These are phyloP conservation scores for Chaetoceros tenuissimus DNA, from an alignment of 108 stramenopile genomes.

Conservation along the genomic window DNA sequence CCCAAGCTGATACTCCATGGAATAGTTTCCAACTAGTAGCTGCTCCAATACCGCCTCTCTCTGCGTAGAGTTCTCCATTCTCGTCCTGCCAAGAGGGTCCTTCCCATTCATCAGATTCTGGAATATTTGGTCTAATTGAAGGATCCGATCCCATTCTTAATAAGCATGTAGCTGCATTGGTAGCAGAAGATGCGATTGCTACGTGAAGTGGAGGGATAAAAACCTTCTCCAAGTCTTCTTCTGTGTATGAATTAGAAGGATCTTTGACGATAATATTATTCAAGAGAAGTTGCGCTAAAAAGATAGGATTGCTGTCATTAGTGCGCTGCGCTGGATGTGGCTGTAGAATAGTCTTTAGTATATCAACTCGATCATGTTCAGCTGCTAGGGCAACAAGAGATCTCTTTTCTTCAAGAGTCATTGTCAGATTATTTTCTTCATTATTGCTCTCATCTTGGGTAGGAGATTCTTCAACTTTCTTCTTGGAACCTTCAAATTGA, in stretches of 20 bases:
- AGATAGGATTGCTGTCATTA: not conserved
- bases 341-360: slow-evolving; percentile 52
- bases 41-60: not conserved
- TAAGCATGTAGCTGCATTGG: slow-evolving; percentile 62
- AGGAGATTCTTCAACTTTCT: slow-evolving; percentile 10
- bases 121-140: slow-evolving; percentile 52
- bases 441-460: slow-evolving; percentile 22
- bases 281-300: slow-evolving; percentile 1
- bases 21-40: slow-evolving; percentile 29
- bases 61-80: slow-evolving; percentile 10
- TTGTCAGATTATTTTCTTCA: slow-evolving; percentile 38
- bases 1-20: slow-evolving; percentile 64
- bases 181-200: slow-evolving; percentile 65
- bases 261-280: not conserved
- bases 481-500: slow-evolving; percentile 3
- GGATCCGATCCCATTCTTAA: slow-evolving; percentile 82
- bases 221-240: not conserved
- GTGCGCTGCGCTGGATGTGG: not conserved
- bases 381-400: slow-evolving; percentile 72
- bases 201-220: slow-evolving; percentile 67
- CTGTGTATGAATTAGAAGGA: not conserved
- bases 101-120: slow-evolving; percentile 5
- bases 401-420: slow-evolving; percentile 60
- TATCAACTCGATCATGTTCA: slow-evolving; percentile 84
- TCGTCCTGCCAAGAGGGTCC: slow-evolving; percentile 6